Conservation (phyloP, 768 basidiomycete genomes). For the Holtermannia corniformis region DNA sequence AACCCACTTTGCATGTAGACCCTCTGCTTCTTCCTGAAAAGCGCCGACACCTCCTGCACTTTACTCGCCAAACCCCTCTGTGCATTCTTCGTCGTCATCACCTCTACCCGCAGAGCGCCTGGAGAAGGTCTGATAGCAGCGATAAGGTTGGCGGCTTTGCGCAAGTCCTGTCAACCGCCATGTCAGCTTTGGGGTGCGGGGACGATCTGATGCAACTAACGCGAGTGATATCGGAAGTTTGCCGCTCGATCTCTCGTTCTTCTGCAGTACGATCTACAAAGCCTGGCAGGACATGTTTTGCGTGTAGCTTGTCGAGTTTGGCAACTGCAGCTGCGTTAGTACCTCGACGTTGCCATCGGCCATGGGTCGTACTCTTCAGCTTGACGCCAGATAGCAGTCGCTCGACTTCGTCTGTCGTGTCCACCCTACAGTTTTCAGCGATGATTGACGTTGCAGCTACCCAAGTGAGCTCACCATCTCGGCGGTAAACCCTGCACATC, state of each 20-base stretch:
- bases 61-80: conserved; percentile 93
- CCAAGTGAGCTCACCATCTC: conserved; percentile 55
- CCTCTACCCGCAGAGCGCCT: conserved; percentile 41
- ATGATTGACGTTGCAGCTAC: not conserved
- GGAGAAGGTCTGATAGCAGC: conserved; percentile 54
- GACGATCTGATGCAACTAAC: conserved; percentile 44
- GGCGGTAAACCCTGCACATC: conserved; percentile 61
- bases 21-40: conserved; percentile 94
- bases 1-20: conserved; percentile 95
- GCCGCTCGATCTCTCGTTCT: conserved; percentile 81
- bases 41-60: conserved; percentile 81
- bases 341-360: not conserved
- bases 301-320: conserved; percentile 87
- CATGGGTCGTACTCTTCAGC: conserved; percentile 61
- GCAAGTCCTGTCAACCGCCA: conserved; percentile 51
- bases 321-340: conserved; percentile 51
- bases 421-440: conserved; percentile 57
- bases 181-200: not conserved
- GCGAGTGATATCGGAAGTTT: conserved; percentile 79
- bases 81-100: conserved; percentile 76
- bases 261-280: conserved; percentile 91
- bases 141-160: conserved; percentile 53
- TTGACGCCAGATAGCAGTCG: conserved; percentile 59
- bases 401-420: conserved; percentile 81
- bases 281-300: conserved; percentile 89